A percentile compares a stretch with the other conserved stretches of the same genome.
Evolutionary conservation across 2,329 filamentous ascomycete species (phyloP).

Genomic region (Rachicladosporium sp.): DNA sequence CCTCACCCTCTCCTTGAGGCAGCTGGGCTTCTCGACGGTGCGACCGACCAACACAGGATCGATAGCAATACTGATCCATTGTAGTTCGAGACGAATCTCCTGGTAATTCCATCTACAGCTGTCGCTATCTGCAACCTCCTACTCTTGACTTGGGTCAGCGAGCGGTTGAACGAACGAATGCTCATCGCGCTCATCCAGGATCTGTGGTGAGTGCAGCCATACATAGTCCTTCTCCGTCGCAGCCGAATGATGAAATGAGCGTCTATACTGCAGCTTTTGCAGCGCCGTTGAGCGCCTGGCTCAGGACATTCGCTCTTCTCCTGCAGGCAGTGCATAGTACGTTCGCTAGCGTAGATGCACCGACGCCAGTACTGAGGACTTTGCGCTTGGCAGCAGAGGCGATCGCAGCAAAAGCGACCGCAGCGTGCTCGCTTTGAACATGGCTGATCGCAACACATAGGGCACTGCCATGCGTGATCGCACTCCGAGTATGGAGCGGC

Average conservation of each 20-base stretch:
- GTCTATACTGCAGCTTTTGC: too few species aligned
- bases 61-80: neutral
- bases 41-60: neutral
- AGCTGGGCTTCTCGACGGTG: slow-evolving; percentile 43
- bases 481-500: slow-evolving; percentile 36
- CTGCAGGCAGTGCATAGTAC: too few species aligned
- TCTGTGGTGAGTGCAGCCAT: slow-evolving; percentile 35
- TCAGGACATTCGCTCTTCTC: too few species aligned
- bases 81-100: slow-evolving; percentile 46
- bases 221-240: neutral
- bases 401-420: too few species aligned
- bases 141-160: slow-evolving; percentile 33
- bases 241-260: too few species aligned
- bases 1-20: slow-evolving; percentile 46
- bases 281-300: too few species aligned
- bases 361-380: too few species aligned
- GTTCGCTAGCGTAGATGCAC: too few species aligned
- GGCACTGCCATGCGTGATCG: slow-evolving; percentile 44
- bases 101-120: slow-evolving; percentile 40
- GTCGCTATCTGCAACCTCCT: slow-evolving; percentile 31
- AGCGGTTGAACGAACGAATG: slow-evolving; percentile 34
- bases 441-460: too few species aligned
- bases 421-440: too few species aligned
- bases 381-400: too few species aligned
- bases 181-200: slow-evolving; percentile 38